A percentile compares a stretch with the other conserved stretches of the same genome.
Evolutionary conservation across 1,284 basidiomycete species (phyloP).

Genomic region (Coniferiporia sulphurascens): DNA sequence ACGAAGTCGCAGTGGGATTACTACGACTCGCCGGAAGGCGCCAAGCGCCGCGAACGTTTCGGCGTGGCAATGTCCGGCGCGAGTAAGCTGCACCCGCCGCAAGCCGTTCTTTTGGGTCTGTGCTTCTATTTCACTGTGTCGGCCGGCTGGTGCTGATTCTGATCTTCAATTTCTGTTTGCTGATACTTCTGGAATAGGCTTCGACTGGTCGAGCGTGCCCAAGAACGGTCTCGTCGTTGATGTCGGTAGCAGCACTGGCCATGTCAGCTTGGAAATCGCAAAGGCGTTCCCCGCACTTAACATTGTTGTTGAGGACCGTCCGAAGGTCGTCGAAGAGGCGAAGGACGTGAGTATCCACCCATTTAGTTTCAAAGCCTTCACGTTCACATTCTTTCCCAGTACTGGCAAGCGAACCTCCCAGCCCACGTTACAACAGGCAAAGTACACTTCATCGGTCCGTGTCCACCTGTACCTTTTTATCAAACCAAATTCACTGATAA

Average conservation of each 20-base stretch:
- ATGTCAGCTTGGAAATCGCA: slow-evolving; percentile 17
- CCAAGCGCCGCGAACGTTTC: slow-evolving; percentile 29
- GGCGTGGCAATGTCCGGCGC: slow-evolving; percentile 31
- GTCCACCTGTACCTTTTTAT: background rate
- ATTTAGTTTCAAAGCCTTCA: background rate
- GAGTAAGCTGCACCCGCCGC: slow-evolving; percentile 23
- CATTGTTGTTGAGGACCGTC: slow-evolving; percentile 22
- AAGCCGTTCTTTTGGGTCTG: slow-evolving; percentile 1
- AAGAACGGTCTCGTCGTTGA: slow-evolving; percentile 19
- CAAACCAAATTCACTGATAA: background rate
- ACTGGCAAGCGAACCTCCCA: slow-evolving; percentile 4
- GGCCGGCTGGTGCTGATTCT: background rate
- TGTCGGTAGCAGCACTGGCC: slow-evolving; percentile 22
- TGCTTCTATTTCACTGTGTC: background rate
- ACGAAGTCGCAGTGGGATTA: slow-evolving; percentile 29
- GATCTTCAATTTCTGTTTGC: no score
- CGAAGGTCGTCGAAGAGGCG: background rate
- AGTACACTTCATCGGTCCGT: slow-evolving; percentile 3
- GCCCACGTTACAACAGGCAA: background rate
- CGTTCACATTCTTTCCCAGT: background rate
- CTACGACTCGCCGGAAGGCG: slow-evolving; percentile 26
- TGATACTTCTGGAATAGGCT: slow-evolving; percentile 1
- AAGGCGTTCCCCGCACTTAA: slow-evolving; percentile 14
- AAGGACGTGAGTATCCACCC: background rate
- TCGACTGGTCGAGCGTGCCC: slow-evolving; percentile 15